Base-by-base conservation (phyloP, 2,329 filamentous ascomycete genomes). In the Fusarium devonianum region DNA sequence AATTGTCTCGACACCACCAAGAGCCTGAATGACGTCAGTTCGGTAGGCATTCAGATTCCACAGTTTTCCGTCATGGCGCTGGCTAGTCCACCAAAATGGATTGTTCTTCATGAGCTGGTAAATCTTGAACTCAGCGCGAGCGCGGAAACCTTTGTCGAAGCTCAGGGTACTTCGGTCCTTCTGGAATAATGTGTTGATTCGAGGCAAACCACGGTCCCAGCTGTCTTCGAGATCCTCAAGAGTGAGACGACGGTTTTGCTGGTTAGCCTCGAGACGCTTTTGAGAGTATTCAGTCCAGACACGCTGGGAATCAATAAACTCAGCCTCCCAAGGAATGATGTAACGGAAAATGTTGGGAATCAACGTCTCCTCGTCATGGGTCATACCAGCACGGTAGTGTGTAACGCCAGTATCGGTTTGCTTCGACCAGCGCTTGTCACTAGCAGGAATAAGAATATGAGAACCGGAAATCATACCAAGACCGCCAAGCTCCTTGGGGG, bases 251-350 rank as follows among this genome's bases (percentile, higher is more conserved):
- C 94, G 87, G 66, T 99, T 99, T 71, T 99, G 94, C 65, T 97
- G 93, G 67, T 97, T 96, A 14, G 94, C 95, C 70, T 99, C 94
- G 59, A 95, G 81, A 35, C 94, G 88, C 79, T 99, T 99, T 75
- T 99, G 94, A 1, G 93, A 97, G 69, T 99, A 99, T 66, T 99
- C 94, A 18, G 94, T 97, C 94, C 94, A 99, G 2, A 99, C 94
- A 63, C 95, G 88, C 71, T 99, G 95, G 4, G 94, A 99, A 70
- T 99, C 95, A 62, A 97, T 96, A 73, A 99, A 99, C 71, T 99
- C 94, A 1, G 93, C 90, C 71, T 99, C 94, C 94, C 94, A 99
- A 0, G 94, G 93, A 59, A 97, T 96, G 69, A 99, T 97, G 74
- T 99, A 99, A 52, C 94, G 87, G 86, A 97, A 97, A 65, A 99